Conservation (phyloP, 495 filamentous ascomycete species). For the Ascodesmis nigricans region DNA sequence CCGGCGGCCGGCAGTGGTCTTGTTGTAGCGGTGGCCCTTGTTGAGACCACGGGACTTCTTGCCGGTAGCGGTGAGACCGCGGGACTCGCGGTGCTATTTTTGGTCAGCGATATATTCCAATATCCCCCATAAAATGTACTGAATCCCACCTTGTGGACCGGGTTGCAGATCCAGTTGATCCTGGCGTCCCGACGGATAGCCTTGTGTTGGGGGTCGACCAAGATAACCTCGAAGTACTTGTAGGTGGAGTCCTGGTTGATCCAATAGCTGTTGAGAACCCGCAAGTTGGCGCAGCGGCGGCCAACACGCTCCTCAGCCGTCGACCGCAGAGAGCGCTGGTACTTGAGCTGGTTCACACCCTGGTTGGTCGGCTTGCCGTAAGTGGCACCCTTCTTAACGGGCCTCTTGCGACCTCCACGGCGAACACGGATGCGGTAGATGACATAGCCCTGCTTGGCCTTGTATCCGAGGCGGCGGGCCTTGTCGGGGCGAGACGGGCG, state of each 20-base stretch:
- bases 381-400: constrained; percentile 91
- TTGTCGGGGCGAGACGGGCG: constrained; percentile 97
- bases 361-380: constrained; percentile 99
- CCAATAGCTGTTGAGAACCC: constrained; percentile 99
- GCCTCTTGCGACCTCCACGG: constrained; percentile 91
- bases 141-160: constrained; percentile 61
- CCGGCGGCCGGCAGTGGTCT: constrained; percentile 79
- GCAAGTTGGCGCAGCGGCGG: constrained; percentile 91
- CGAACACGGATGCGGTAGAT: constrained; percentile 97
- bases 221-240: constrained; percentile 99
- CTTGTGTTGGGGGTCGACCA: constrained; percentile 99
- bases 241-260: constrained; percentile 99
- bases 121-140: neutral
- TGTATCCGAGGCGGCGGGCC: constrained; percentile 98
- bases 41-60: constrained; percentile 98
- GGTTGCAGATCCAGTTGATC: constrained; percentile 99
- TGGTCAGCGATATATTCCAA: neutral
- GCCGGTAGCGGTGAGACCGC: constrained; percentile 90
- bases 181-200: constrained; percentile 95
- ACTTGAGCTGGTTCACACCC: constrained; percentile 99
- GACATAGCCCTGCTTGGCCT: constrained; percentile 99
- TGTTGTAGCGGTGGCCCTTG: constrained; percentile 97
- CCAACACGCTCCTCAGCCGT: constrained; percentile 99
- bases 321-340: constrained; percentile 91
- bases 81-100: constrained; percentile 65